These are phyloP conservation scores for Musa troglodytarum DNA, from an alignment of 176 grass and related monocot genomes.

Conservation along the genomic window DNA sequence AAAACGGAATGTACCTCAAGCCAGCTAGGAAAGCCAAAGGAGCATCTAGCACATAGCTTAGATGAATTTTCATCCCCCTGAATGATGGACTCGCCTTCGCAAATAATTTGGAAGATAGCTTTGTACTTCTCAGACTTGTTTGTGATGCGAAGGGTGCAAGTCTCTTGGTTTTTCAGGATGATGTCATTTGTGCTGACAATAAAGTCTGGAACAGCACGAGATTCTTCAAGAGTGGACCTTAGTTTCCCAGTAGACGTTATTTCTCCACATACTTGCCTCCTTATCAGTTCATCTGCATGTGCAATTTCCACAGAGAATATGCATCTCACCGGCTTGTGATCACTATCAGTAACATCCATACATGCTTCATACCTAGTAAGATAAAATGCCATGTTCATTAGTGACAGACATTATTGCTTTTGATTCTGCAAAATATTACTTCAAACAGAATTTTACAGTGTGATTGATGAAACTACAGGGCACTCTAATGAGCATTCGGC, in stretches of 20 bases:
- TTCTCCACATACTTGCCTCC: slow-evolving; percentile 70
- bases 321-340: slow-evolving; percentile 96
- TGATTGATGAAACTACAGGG: slow-evolving; percentile 84
- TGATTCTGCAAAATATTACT: not conserved
- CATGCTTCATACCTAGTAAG: slow-evolving; percentile 76
- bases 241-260: slow-evolving; percentile 72
- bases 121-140: slow-evolving; percentile 62
- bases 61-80: slow-evolving; percentile 47
- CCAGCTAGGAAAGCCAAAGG: slow-evolving; percentile 90
- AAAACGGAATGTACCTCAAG: slow-evolving; percentile 50
- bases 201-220: slow-evolving; percentile 62
- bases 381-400: slow-evolving; percentile 11
- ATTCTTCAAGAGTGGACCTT: slow-evolving; percentile 48
- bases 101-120: slow-evolving; percentile 61
- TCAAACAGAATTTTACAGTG: slow-evolving; percentile 44
- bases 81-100: slow-evolving; percentile 56
- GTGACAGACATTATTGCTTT: not conserved
- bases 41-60: slow-evolving; percentile 54
- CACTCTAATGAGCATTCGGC: slow-evolving; percentile 82
- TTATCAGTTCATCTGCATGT: slow-evolving; percentile 67
- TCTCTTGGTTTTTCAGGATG: slow-evolving; percentile 64
- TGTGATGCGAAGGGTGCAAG: slow-evolving; percentile 51
- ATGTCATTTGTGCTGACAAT: slow-evolving; percentile 65
- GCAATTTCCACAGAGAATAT: slow-evolving; percentile 89
- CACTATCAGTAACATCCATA: slow-evolving; percentile 90